A percentile compares a stretch with the other conserved stretches of the same genome.
phyloP scores from a whole-genome alignment of 768 basidiomycete species.

The Boletus patriciae region DNA sequence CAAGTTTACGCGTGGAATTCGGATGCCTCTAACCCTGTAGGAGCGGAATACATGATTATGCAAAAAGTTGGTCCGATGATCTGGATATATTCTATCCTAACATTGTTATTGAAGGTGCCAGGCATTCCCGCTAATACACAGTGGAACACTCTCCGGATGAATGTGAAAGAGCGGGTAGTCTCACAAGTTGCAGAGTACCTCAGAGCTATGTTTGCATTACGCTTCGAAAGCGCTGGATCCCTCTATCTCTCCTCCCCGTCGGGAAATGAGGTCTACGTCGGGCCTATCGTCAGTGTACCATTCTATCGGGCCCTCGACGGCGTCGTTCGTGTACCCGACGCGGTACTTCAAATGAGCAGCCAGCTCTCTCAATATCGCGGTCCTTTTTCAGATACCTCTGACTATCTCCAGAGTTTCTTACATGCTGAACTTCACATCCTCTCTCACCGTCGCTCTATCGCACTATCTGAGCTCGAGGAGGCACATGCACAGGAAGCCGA shows the following conservation, averaged over 20 bases:
- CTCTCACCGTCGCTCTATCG: not conserved
- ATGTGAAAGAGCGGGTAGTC: not conserved
- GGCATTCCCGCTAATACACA: not conserved
- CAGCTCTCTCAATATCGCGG: not conserved
- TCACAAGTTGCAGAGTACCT: not conserved
- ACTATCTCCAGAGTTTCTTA: slow-evolving; percentile 1
- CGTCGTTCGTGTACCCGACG: not conserved
- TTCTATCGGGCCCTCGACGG: slow-evolving; percentile 3
- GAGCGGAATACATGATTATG: not conserved
- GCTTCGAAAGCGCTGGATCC: not conserved
- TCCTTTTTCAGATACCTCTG: not conserved
- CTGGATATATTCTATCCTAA: not conserved
- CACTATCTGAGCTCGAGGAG: not conserved
- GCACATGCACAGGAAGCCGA: not conserved
- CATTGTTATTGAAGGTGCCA: not conserved
- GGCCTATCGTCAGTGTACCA: not conserved
- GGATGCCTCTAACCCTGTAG: not conserved
- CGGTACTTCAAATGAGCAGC: not conserved
- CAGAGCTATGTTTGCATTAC: not conserved
- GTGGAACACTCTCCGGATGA: not conserved
- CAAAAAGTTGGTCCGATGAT: not conserved
- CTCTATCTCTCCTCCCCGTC: not conserved
- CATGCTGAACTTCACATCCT: not conserved
- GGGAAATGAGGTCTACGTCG: not conserved
- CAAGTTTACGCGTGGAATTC: not conserved